phyloP scores from a whole-genome alignment of 2,329 filamentous ascomycete species.

The Paraconiothyrium brasiliense region DNA sequence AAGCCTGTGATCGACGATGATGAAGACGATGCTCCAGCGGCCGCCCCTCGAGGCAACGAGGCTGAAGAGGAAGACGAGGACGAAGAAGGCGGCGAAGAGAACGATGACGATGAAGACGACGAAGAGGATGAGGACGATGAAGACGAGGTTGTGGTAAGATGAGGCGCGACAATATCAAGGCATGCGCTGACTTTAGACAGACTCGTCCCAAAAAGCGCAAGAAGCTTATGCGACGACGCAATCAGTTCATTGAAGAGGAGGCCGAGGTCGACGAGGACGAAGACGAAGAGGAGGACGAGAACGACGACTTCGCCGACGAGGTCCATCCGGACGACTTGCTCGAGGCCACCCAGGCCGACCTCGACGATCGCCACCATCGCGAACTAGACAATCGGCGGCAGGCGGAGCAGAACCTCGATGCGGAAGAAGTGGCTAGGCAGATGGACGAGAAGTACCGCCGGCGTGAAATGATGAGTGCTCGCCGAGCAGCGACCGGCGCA shows the following conservation, averaged over 20 bases:
- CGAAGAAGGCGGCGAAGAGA: background rate
- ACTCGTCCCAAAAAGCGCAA: constrained; percentile 7
- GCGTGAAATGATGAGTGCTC: constrained; percentile 55
- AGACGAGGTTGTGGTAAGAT: constrained; percentile 13
- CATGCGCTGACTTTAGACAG: constrained; percentile 10
- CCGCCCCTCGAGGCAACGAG: background rate
- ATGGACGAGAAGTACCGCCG: constrained; percentile 89
- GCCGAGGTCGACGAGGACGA: constrained; percentile 80
- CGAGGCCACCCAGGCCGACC: constrained; percentile 78
- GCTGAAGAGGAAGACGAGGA: constrained; percentile 7
- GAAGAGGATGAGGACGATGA: constrained; percentile 11
- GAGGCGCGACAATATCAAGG: background rate
- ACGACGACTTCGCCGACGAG: constrained; percentile 85
- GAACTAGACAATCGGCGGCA: constrained; percentile 94
- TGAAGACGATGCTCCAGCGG: constrained; percentile 5
- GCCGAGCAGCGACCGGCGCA: constrained; percentile 40
- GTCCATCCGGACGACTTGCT: constrained; percentile 90
- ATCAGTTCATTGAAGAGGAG: constrained; percentile 17
- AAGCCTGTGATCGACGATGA: constrained; percentile 9
- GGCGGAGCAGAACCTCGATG: constrained; percentile 85
- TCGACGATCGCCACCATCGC: constrained; percentile 90
- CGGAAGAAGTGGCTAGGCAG: constrained; percentile 85
- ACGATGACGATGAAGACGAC: constrained; percentile 3
- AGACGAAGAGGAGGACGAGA: constrained; percentile 80
- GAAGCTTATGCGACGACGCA: constrained; percentile 5